phyloP scores from a whole-genome alignment of 345 rosid genomes.

The Eucalyptus regnans region DNA sequence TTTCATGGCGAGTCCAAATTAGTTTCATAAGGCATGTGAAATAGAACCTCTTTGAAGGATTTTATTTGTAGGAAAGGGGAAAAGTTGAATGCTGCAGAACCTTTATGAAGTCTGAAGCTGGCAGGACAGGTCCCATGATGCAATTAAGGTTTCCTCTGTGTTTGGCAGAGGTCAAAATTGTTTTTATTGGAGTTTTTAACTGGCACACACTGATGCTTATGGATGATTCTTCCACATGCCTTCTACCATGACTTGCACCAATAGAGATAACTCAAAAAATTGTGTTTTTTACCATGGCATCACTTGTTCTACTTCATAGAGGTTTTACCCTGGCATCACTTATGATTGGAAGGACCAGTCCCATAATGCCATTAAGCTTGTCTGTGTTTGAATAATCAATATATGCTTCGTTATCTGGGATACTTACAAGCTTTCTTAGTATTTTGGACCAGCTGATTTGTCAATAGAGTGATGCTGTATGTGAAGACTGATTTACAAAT shows the following conservation, averaged over 20 bases:
- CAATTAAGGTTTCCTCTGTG: background rate
- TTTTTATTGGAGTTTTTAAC: background rate
- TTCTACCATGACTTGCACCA: background rate
- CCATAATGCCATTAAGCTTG: background rate
- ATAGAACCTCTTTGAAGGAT: background rate
- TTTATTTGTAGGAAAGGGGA: background rate
- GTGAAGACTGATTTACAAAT: background rate
- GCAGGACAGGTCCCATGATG: background rate
- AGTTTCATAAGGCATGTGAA: background rate
- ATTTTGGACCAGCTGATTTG: background rate
- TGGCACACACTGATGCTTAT: background rate
- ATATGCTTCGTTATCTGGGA: background rate
- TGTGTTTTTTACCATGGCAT: background rate
- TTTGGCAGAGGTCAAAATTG: background rate
- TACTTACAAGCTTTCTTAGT: background rate
- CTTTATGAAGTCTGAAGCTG: background rate
- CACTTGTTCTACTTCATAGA: background rate
- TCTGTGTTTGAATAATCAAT: background rate
- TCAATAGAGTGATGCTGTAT: background rate
- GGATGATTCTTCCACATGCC: background rate
- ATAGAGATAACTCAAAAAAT: background rate
- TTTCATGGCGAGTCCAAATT: background rate
- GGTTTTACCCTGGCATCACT: background rate
- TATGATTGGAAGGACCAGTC: no score
- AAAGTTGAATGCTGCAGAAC: background rate